phyloP scores from a whole-genome alignment of 495 filamentous ascomycete species.

The Copromyces sp. region DNA sequence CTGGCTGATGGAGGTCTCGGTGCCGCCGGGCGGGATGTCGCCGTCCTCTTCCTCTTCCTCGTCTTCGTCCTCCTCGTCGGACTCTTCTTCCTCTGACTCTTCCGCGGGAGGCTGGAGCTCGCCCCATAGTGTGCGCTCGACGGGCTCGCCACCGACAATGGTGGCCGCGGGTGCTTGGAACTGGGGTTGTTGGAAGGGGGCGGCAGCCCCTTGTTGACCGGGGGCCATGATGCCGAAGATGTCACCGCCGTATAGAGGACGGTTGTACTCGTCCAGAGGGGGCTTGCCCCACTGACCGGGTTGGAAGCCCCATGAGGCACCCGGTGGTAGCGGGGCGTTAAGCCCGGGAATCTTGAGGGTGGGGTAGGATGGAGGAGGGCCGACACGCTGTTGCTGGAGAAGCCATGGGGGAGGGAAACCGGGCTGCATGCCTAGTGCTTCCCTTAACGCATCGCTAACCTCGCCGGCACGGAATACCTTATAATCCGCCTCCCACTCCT shows the following conservation, averaged over 20 bases:
- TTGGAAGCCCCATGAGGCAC: constrained; percentile 90
- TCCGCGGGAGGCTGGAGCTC: constrained; percentile 81
- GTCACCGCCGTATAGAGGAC: constrained; percentile 85
- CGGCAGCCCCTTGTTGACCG: constrained; percentile 37
- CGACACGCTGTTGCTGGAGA: constrained; percentile 89
- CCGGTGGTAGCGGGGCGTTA: constrained; percentile 89
- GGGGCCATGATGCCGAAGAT: constrained; percentile 74
- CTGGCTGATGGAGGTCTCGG: constrained; percentile 60
- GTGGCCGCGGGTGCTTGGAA: constrained; percentile 24
- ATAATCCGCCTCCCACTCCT: constrained; percentile 94
- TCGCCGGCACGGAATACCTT: constrained; percentile 84
- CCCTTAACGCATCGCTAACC: constrained; percentile 78
- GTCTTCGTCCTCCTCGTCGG: constrained; percentile 56
- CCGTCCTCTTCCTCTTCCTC: constrained; percentile 60
- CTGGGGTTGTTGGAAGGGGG: constrained; percentile 4
- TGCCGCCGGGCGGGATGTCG: constrained; percentile 41
- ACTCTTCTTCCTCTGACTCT: constrained; percentile 71
- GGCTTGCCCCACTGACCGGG: constrained; percentile 95
- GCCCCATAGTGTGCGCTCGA: constrained; percentile 87
- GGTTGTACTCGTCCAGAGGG: constrained; percentile 82
- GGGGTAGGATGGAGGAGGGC: constrained; percentile 87
- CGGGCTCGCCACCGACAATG: constrained; percentile 57
- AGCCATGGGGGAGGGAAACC: constrained; percentile 95
- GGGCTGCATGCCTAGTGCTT: constrained; percentile 88
- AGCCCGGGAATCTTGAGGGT: constrained; percentile 86